These are phyloP conservation scores for Talaromyces sp. DNA, from an alignment of 2,329 filamentous ascomycete species.

Conservation along the genomic window DNA sequence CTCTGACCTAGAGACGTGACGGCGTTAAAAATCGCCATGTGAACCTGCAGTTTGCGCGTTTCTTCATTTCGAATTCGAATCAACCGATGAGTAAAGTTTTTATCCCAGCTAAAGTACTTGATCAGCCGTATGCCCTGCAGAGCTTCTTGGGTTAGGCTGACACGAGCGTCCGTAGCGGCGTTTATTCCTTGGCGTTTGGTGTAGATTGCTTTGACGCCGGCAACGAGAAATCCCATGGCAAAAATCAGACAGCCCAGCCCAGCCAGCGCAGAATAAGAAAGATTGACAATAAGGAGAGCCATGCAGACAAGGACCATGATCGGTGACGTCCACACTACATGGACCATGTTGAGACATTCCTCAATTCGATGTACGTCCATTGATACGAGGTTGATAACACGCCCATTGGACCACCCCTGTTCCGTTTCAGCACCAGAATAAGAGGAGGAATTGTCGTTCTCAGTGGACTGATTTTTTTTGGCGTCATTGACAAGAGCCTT, in stretches of 20 bases:
- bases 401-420: conserved; percentile 11
- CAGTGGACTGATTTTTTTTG: not conserved
- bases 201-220: not conserved
- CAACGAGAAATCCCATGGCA: not conserved
- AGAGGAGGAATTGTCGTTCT: not conserved
- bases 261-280: conserved; percentile 3
- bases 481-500: not conserved
- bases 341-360: not conserved
- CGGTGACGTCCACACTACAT: conserved; percentile 4
- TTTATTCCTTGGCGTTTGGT: not conserved
- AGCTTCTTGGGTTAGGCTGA: conserved; percentile 4
- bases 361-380: conserved; percentile 6
- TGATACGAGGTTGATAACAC: conserved; percentile 8
- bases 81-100: not conserved
- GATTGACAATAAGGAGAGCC: conserved; percentile 8
- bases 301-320: conserved; percentile 1
- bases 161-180: conserved; percentile 1
- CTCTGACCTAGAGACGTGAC: not conserved
- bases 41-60: not conserved
- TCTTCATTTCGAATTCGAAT: not conserved
- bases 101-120: conserved; percentile 12
- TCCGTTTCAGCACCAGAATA: not conserved
- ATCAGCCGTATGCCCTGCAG: conserved; percentile 5
- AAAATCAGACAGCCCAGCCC: not conserved
- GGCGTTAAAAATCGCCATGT: not conserved